A percentile compares a stretch with the other conserved stretches of the same genome.
Evolutionary conservation across 2,329 filamentous ascomycete genomes (phyloP).

Genomic region (Tolypocladium tropicale): DNA sequence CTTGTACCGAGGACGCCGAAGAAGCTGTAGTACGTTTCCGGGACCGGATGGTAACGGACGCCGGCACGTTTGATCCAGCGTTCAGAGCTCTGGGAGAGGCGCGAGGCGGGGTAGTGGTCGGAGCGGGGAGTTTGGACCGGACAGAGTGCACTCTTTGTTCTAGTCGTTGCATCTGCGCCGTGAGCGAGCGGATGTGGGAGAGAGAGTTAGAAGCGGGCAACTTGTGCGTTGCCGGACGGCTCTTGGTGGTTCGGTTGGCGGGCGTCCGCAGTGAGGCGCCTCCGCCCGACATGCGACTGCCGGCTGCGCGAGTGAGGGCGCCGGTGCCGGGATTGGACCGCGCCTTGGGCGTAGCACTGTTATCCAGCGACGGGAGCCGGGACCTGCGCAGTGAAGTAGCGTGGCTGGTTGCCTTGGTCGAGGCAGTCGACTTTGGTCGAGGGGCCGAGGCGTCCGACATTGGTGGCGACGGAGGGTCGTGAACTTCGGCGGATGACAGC

Average conservation of each 20-base stretch:
- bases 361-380: conserved; percentile 44
- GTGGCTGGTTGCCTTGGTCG: conserved; percentile 20
- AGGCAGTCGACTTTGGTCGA: conserved; percentile 39
- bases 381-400: conserved; percentile 29
- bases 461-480: conserved; percentile 86
- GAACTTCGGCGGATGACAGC: conserved; percentile 49
- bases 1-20: conserved; percentile 35
- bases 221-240: conserved; percentile 39
- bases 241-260: conserved; percentile 39
- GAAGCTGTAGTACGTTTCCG: conserved; percentile 57
- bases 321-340: conserved; percentile 35
- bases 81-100: conserved; percentile 55
- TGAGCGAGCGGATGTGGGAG: conserved; percentile 85
- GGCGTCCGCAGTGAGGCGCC: conserved; percentile 35
- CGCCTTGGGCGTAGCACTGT: conserved; percentile 45
- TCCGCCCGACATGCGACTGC: conserved; percentile 36
- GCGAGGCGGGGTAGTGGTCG: conserved; percentile 65
- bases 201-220: conserved; percentile 59
- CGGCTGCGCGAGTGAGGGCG: background rate
- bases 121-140: conserved; percentile 81
- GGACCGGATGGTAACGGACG: conserved; percentile 55
- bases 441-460: conserved; percentile 75
- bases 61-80: conserved; percentile 22
- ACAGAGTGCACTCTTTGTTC: conserved; percentile 88
- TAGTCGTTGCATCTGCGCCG: conserved; percentile 93